Evolutionary conservation across 495 filamentous ascomycete genomes (phyloP).

Genomic region (Cladorrhinum samala): DNA sequence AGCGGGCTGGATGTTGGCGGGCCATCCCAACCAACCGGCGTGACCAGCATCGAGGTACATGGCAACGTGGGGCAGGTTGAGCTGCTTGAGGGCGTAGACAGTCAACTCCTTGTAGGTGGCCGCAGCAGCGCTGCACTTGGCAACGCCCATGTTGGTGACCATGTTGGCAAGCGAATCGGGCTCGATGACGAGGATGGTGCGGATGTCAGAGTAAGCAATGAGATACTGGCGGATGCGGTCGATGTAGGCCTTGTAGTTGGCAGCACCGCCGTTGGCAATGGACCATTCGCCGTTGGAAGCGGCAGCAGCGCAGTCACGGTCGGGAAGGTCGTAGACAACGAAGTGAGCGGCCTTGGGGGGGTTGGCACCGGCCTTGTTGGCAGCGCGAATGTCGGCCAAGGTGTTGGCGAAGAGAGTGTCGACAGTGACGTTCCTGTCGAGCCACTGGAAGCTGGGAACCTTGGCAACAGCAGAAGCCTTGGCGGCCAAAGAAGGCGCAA

Average conservation of each 20-base stretch:
- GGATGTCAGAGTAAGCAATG: slow-evolving; percentile 48
- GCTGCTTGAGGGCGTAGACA: slow-evolving; percentile 61
- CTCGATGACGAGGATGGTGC: slow-evolving; percentile 55
- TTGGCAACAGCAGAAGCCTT: slow-evolving; percentile 53
- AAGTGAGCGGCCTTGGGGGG: slow-evolving; percentile 35
- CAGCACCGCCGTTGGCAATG: slow-evolving; percentile 48
- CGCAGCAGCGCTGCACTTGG: slow-evolving; percentile 59
- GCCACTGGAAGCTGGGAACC: slow-evolving; percentile 67
- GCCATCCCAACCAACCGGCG: slow-evolving; percentile 79
- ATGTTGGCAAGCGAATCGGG: slow-evolving; percentile 77
- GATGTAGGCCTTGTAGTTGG: slow-evolving; percentile 67
- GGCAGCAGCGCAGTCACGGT: slow-evolving; percentile 69
- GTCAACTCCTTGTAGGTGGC: slow-evolving; percentile 60
- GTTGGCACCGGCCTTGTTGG: slow-evolving; percentile 49
- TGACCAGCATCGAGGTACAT: slow-evolving; percentile 84
- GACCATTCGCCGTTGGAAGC: slow-evolving; percentile 71
- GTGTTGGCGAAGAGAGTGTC: slow-evolving; percentile 48
- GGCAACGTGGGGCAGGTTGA: slow-evolving; percentile 69
- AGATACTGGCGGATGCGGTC: slow-evolving; percentile 56
- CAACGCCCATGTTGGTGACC: slow-evolving; percentile 63
- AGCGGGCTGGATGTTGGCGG: slow-evolving; percentile 65
- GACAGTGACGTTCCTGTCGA: slow-evolving; percentile 55
- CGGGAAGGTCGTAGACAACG: slow-evolving; percentile 72
- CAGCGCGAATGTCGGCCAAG: slow-evolving; percentile 48
- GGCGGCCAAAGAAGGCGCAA: slow-evolving; percentile 33